Evolutionary conservation across 1,284 basidiomycete genomes (phyloP).

Genomic region (Marasmius tenuissimus): DNA sequence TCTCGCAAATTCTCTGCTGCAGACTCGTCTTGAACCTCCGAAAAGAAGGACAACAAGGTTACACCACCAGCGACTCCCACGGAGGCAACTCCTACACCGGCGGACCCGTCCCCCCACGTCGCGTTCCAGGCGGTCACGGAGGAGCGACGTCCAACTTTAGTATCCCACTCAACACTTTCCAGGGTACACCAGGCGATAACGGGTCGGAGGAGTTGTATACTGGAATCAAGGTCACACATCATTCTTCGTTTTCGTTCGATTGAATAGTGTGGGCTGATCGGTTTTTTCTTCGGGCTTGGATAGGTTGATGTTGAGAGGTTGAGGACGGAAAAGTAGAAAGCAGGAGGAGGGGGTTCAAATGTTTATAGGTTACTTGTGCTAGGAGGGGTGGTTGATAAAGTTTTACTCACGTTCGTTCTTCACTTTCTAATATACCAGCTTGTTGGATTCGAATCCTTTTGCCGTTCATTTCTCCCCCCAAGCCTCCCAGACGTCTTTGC

Average conservation of each 20-base stretch:
- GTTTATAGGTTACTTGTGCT: too few species aligned
- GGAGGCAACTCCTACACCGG: neutral
- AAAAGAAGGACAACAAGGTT: neutral
- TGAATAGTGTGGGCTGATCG: neutral
- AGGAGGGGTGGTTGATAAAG: too few species aligned
- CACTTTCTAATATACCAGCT: too few species aligned
- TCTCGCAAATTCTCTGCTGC: slow-evolving; percentile 11
- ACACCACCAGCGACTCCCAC: neutral
- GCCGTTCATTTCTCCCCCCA: too few species aligned
- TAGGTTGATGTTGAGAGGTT: neutral
- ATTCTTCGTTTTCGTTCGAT: neutral
- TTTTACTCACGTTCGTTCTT: too few species aligned
- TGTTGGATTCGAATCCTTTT: too few species aligned
- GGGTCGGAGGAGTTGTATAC: neutral
- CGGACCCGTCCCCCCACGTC: neutral
- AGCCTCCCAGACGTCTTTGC: too few species aligned
- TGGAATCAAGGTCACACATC: neutral
- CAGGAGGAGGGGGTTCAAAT: neutral
- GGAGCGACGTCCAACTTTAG: neutral
- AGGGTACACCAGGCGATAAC: neutral
- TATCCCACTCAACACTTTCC: neutral
- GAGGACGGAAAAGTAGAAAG: neutral
- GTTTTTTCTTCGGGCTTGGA: neutral
- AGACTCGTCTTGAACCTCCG: slow-evolving; percentile 8
- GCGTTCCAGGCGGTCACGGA: neutral